Evolutionary conservation across 192 early-diverging fungal genomes (phyloP).

Genomic region (Lobosporangium transversale): DNA sequence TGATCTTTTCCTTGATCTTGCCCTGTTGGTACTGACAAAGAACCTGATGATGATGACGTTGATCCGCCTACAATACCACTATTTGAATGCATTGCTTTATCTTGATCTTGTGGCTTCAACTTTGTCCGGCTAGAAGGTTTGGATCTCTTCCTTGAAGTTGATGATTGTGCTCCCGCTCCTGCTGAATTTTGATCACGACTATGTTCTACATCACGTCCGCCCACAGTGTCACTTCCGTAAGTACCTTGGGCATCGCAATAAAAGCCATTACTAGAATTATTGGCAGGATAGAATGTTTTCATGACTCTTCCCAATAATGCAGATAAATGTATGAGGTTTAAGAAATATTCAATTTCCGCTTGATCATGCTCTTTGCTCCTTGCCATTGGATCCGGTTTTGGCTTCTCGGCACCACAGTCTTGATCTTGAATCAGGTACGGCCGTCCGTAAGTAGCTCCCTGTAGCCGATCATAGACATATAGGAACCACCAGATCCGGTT

Average conservation of each 20-base stretch:
- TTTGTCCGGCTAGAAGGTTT: not conserved
- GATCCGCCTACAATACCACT: no score
- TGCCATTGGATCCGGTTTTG: conserved; percentile 7
- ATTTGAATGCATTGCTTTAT: not conserved
- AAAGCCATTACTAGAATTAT: conserved; percentile 2
- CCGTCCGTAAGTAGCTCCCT: conserved; percentile 3
- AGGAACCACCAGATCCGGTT: conserved; percentile 23
- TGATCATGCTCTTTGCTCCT: not conserved
- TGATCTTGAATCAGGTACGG: conserved; percentile 19
- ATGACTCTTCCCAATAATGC: conserved; percentile 3
- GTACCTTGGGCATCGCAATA: not conserved
- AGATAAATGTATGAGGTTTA: not conserved
- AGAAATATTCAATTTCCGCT: not conserved
- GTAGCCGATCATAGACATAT: conserved; percentile 15
- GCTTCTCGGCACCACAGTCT: conserved; percentile 17
- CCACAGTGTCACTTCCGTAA: not conserved
- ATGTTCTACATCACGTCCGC: not conserved
- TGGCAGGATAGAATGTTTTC: conserved; percentile 7
- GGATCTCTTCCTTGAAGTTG: not conserved
- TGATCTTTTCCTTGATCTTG: not conserved
- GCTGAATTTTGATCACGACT: not conserved
- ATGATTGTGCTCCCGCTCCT: not conserved
- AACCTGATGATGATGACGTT: no score
- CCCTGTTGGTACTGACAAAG: not conserved
- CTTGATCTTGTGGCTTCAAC: not conserved